Conservation (phyloP, 768 basidiomycete species). For the Termitomyces titanicus region DNA sequence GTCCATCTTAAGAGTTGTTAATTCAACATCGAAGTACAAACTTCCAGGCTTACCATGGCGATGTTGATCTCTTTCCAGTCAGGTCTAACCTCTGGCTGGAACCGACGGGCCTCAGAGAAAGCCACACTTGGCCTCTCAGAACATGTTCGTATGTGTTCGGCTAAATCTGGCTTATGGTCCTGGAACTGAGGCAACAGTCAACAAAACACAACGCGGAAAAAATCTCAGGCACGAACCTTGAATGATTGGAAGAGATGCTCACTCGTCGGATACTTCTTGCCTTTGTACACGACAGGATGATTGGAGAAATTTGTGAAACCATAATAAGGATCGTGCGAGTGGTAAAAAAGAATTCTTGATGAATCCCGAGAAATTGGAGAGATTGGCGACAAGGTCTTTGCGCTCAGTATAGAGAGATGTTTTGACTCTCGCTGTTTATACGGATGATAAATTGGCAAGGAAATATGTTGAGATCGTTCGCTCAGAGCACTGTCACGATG, state of each 20-base stretch:
- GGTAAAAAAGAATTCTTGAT: slow-evolving; percentile 54
- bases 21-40: neutral
- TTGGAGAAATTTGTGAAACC: slow-evolving; percentile 75
- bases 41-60: slow-evolving; percentile 40
- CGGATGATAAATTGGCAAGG: neutral
- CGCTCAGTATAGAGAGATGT: neutral
- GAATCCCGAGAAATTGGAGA: slow-evolving; percentile 22
- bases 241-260: slow-evolving; percentile 78
- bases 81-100: slow-evolving; percentile 54
- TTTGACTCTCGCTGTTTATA: neutral
- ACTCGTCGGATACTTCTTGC: slow-evolving; percentile 67
- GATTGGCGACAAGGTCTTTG: slow-evolving; percentile 11
- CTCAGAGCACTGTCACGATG: neutral
- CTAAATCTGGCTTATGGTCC: slow-evolving; percentile 53
- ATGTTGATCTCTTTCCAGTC: slow-evolving; percentile 73
- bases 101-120: slow-evolving; percentile 64
- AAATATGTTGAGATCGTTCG: neutral
- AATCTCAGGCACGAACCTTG: slow-evolving; percentile 41
- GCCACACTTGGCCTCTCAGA: slow-evolving; percentile 60
- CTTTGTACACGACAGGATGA: slow-evolving; percentile 58
- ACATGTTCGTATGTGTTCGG: slow-evolving; percentile 65
- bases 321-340: slow-evolving; percentile 60
- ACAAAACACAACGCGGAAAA: neutral
- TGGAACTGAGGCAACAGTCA: slow-evolving; percentile 44
- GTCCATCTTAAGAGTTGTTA: slow-evolving; percentile 52